Evolutionary conservation across 108 stramenopile species (phyloP), one percentile per base, ranked within the genome.

Genomic region (Bacterosira constricta): DNA sequence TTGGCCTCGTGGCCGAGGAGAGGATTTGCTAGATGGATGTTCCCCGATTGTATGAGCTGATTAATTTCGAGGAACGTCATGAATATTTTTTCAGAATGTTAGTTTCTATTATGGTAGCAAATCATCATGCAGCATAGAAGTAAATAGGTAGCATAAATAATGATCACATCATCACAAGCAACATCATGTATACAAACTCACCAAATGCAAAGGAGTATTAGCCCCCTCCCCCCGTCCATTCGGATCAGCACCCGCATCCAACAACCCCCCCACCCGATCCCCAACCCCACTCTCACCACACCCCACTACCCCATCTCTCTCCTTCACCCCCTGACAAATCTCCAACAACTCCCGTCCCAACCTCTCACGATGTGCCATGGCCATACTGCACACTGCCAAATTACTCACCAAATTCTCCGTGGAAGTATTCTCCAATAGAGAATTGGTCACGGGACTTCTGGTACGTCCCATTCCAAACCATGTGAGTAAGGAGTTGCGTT

Each of bases 171-270:
- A 37, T 18, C 12, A 5, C 31, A 59, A 38, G 13, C 13, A 6
- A 35, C n/a, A 37, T n/a, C 13, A 34, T 23, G 11, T 10, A 39
- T 39, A 39, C 38, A 7, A 9, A 63, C 62, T 27, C 27, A 72
- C 71, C 58, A 80, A 56, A 63, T 75, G 79, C 35, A 80, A 27
- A 26, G 79, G 74, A 25, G 79, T 80, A 44, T 80, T 70, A 12
- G 66, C 72, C 26, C 73, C 6, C 55, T 18, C 65, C 11, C 69
- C 74, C 21, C 77, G 54, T 1, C 31, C 65, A 29, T 66, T 60
- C 26, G 72, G 64, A 67, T 79, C 77, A 0, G 79, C 79, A 37
- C 79, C 79, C 17, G 79, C 79, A 56, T 80, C 79, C 74, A 80
- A 52, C 39, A 80, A 57, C 11, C 74, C 79, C 61, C 71, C 69